Percentiles rank a stretch among this genome's conserved stretches.
These are phyloP conservation scores for Adenanthera pavonina DNA, from an alignment of 306 rosid genomes.

Conservation along the genomic window DNA sequence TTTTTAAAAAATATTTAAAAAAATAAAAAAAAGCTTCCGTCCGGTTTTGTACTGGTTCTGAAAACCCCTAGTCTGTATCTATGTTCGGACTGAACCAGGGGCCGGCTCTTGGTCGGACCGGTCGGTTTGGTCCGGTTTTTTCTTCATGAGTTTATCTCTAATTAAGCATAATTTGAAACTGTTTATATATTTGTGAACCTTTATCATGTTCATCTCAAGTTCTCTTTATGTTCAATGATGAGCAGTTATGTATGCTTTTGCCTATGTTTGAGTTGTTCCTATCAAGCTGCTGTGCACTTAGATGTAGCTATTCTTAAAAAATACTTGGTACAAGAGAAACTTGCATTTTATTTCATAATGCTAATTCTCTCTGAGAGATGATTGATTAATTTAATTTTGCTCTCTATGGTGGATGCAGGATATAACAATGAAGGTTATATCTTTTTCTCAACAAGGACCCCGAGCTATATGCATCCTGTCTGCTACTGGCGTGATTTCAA, in stretches of 20 bases:
- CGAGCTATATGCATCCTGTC: conserved; percentile 83
- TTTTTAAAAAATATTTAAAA: no score
- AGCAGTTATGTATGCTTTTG: neutral
- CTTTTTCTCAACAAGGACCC: conserved; percentile 83
- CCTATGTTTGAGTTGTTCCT: conserved; percentile 8
- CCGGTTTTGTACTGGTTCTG: no score
- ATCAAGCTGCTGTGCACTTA: neutral
- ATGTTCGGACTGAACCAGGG: no score
- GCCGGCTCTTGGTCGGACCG: no score
- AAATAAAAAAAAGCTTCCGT: no score
- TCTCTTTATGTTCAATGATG: neutral
- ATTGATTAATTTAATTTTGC: conserved; percentile 36
- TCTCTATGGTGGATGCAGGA: conserved; percentile 59
- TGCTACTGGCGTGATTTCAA: conserved; percentile 75
- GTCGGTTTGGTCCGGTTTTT: no score
- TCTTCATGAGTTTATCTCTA: no score
- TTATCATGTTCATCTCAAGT: neutral
- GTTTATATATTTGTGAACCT: neutral
- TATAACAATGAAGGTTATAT: conserved; percentile 71
- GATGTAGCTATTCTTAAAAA: neutral
- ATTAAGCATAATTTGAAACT: neutral
- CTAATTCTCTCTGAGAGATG: neutral
- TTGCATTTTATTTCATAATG: neutral
- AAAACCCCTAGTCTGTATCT: no score
- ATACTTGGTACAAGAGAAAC: neutral